Percentiles rank a stretch among this genome's conserved stretches.
Conservation (phyloP, 805 yeast genomes). For the Millerozyma acaciae region DNA sequence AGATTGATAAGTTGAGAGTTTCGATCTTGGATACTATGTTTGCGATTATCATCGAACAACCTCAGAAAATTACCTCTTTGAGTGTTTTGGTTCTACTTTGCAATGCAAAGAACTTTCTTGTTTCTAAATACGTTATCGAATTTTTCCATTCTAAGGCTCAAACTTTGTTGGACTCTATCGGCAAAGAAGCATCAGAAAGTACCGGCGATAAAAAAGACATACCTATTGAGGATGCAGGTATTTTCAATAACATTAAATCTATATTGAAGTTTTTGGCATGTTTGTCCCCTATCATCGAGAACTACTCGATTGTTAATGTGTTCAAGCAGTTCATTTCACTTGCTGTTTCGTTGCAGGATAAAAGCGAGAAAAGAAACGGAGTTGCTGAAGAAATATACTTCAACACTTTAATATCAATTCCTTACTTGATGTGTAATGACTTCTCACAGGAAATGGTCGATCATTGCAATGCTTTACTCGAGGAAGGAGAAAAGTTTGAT, state of each 20-base stretch:
- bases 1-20: constrained; percentile 54
- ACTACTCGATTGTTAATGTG: constrained; percentile 35
- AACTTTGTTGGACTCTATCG: constrained; percentile 40
- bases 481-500: constrained; percentile 40
- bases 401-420: constrained; percentile 58
- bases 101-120: constrained; percentile 56
- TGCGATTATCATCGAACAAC: constrained; percentile 80
- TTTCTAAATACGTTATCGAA: constrained; percentile 68
- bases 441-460: constrained; percentile 21
- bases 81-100: constrained; percentile 64
- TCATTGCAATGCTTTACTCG: constrained; percentile 45
- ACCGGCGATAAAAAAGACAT: constrained; percentile 5
- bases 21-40: constrained; percentile 60
- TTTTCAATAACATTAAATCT: constrained; percentile 69
- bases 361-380: constrained; percentile 40
- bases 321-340: constrained; percentile 51
- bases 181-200: constrained; percentile 3
- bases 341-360: constrained; percentile 53
- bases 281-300: constrained; percentile 59
- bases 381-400: constrained; percentile 67
- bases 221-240: constrained; percentile 42
- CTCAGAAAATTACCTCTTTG: constrained; percentile 78
- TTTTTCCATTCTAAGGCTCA: constrained; percentile 65
- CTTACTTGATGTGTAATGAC: constrained; percentile 54
- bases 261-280: constrained; percentile 66